These are phyloP conservation scores for Xylaria sp. DNA, from an alignment of 2,329 filamentous ascomycete genomes.

Conservation along the genomic window DNA sequence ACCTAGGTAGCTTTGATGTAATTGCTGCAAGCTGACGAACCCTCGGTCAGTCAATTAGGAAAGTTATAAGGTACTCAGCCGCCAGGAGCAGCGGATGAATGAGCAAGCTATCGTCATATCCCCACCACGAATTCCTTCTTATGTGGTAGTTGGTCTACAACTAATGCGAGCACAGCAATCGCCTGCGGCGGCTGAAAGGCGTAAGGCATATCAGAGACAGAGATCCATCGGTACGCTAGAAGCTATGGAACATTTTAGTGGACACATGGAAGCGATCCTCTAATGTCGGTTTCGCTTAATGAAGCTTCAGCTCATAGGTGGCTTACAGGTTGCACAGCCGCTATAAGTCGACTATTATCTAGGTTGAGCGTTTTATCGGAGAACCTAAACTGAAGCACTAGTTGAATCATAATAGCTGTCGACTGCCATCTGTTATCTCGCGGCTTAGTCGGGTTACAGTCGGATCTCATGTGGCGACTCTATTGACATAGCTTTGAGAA, in stretches of 20 bases:
- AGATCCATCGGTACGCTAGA: conserved; percentile 6
- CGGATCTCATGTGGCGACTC: neutral
- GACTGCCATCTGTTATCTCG: neutral
- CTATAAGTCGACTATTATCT: neutral
- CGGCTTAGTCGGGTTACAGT: conserved; percentile 3
- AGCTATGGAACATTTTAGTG: conserved; percentile 22
- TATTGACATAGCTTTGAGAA: neutral
- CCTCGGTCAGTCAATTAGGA: conserved; percentile 19
- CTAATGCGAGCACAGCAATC: neutral
- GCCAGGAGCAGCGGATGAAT: neutral
- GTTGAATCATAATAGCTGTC: conserved; percentile 1
- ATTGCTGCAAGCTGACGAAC: neutral
- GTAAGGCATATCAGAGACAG: conserved; percentile 10
- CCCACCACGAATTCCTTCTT: neutral
- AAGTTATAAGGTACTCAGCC: neutral
- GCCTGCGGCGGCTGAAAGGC: conserved; percentile 30
- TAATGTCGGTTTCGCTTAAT: neutral
- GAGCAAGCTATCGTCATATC: neutral
- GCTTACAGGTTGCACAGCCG: conserved; percentile 16
- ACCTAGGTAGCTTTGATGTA: neutral
- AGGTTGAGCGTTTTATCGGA: neutral
- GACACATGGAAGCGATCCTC: neutral
- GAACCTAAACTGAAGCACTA: neutral
- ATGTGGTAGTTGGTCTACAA: neutral
- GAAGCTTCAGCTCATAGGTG: neutral